Conservation (phyloP, 78 protist genomes). For the Dictyostelium purpureum region DNA sequence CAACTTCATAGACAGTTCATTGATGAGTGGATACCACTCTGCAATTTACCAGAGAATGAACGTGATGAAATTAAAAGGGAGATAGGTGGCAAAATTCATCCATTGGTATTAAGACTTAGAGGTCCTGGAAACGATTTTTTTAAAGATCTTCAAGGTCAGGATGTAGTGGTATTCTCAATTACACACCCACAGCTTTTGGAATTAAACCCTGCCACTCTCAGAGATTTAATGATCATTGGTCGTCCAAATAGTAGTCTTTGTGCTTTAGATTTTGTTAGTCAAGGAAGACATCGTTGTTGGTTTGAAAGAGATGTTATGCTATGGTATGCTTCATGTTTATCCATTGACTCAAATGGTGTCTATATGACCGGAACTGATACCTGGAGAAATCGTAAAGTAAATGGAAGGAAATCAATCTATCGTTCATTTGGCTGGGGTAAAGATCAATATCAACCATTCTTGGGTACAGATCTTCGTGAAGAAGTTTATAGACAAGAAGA, state of each 20-base stretch:
- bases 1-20: slow-evolving; percentile 45
- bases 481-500: slow-evolving; percentile 43
- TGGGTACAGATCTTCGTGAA: slow-evolving; percentile 57
- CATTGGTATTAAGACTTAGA: slow-evolving; percentile 18
- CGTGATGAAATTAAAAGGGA: background rate
- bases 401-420: slow-evolving; percentile 51
- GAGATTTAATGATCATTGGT: slow-evolving; percentile 74
- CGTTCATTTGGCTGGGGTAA: slow-evolving; percentile 70
- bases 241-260: slow-evolving; percentile 53
- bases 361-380: background rate
- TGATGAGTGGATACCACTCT: slow-evolving; percentile 74
- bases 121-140: slow-evolving; percentile 70
- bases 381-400: background rate
- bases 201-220: slow-evolving; percentile 18
- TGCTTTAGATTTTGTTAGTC: slow-evolving; percentile 47
- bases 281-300: slow-evolving; percentile 78
- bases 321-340: slow-evolving; percentile 70
- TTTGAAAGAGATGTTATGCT: slow-evolving; percentile 71
- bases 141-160: slow-evolving; percentile 66
- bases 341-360: slow-evolving; percentile 29
- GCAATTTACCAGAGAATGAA: background rate
- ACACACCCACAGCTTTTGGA: slow-evolving; percentile 61
- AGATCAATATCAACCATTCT: slow-evolving; percentile 42
- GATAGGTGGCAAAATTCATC: slow-evolving; percentile 50
- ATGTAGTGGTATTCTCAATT: slow-evolving; percentile 52